Evolutionary conservation across 139 green algal species (phyloP), one percentile per base, ranked within the genome.

Genomic region (Chloropicon primus): DNA sequence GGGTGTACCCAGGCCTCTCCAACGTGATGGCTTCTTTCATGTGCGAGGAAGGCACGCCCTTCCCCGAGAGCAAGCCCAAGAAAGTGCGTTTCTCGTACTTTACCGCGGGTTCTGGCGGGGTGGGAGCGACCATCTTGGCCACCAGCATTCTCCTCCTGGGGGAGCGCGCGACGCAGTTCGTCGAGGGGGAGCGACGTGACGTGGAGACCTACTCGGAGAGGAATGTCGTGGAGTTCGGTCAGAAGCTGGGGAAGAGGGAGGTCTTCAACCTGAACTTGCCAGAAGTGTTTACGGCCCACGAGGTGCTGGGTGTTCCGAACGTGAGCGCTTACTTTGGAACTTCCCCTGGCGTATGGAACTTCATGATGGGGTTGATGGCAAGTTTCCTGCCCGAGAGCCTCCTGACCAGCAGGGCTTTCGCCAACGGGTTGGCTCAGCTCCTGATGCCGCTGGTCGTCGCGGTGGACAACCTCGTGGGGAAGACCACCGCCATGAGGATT

Each of bases 21-120:
- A 97, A 97, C 79, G 84, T 98, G 53, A 97, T 98, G 92, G 94
- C 91, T 3, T 90, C 92, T 0, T 88, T 97, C 80, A 95, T 96
- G 80, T 83, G 95, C 22, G 89, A 88, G 0, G 86, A 83, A 5
- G 41, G 41, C 41, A n/a, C 41, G 10, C 41, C 41, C 41, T 62
- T 62, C 17, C 41, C 41, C 41, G 23, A 26, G 3, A 74, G 23
- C 71, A 21, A 10, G 5, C 5, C 71, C 10, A 25, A 53, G n/a
- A 62, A 27, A 3, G 3, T 75, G 17, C 54, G 26, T 25, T 86
- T 74, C 41, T 83, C 41, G 17, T 84, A 81, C 25, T 83, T 78
- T 75, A 82, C 82, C 2, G 92, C 92, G 1, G 94, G 94, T 26
- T 92, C 81, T 5, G 95, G 95, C 2, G 93, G 94, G 1, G 94